These are phyloP conservation scores for Talaromyces proteolyticus DNA, from an alignment of 495 filamentous ascomycete species.

Conservation along the genomic window DNA sequence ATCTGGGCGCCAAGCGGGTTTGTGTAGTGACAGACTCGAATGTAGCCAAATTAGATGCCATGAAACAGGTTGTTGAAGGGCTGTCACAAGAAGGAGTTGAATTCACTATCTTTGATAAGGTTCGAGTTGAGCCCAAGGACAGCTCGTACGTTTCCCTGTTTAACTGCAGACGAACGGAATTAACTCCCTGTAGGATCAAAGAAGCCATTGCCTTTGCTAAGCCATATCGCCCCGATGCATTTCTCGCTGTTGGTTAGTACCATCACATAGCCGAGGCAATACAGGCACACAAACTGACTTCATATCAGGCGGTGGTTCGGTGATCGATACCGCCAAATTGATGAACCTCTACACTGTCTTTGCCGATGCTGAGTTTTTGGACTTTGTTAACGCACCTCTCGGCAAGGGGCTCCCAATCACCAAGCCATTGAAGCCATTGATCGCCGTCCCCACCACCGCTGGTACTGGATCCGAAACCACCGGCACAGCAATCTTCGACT, in stretches of 20 bases:
- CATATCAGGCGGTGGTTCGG: conserved; percentile 53
- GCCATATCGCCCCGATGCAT: conserved; percentile 74
- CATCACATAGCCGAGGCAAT: neutral
- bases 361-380: conserved; percentile 84
- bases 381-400: conserved; percentile 95
- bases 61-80: conserved; percentile 76
- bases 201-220: conserved; percentile 83
- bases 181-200: conserved; percentile 51
- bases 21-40: conserved; percentile 85
- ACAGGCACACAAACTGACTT: neutral
- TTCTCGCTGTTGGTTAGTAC: conserved; percentile 75
- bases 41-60: conserved; percentile 72
- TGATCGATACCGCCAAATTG: conserved; percentile 96
- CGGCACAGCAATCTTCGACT: conserved; percentile 95
- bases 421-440: conserved; percentile 70
- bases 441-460: conserved; percentile 92
- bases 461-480: conserved; percentile 96
- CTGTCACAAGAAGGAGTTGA: conserved; percentile 70
- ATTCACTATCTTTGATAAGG: conserved; percentile 73
- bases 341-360: conserved; percentile 94
- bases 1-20: conserved; percentile 79
- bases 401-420: conserved; percentile 82
- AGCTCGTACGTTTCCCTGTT: conserved; percentile 54
- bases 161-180: neutral
- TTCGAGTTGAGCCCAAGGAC: conserved; percentile 87